These are phyloP conservation scores for Lentinula guzmanii DNA, from an alignment of 768 basidiomycete genomes.

Conservation along the genomic window DNA sequence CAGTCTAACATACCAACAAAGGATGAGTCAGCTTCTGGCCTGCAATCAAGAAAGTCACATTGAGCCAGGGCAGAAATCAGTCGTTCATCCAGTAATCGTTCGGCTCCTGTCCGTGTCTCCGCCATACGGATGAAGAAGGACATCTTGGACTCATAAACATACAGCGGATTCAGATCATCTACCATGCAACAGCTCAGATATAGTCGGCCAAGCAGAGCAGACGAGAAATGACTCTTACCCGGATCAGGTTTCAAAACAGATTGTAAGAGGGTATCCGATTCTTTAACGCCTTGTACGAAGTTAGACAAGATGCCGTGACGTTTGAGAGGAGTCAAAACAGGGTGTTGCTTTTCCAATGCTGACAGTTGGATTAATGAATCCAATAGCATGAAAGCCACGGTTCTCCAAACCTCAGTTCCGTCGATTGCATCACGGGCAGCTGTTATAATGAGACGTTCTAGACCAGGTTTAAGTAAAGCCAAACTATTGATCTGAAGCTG, in stretches of 20 bases:
- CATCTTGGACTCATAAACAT: conserved; percentile 95
- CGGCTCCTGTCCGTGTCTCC: conserved; percentile 78
- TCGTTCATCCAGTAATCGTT: conserved; percentile 75
- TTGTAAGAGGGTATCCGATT: conserved; percentile 69
- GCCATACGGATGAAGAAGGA: conserved; percentile 82
- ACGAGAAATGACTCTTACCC: conserved; percentile 41
- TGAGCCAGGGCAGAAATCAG: conserved; percentile 68
- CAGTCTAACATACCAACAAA: conserved; percentile 58
- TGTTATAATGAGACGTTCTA: conserved; percentile 68
- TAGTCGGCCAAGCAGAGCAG: conserved; percentile 7
- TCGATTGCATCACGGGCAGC: conserved; percentile 91
- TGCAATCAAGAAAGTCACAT: conserved; percentile 83
- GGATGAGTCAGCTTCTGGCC: conserved; percentile 77
- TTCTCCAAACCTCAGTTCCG: conserved; percentile 95
- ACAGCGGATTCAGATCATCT: conserved; percentile 85
- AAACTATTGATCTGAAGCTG: conserved; percentile 60
- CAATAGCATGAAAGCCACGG: conserved; percentile 86
- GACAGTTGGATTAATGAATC: conserved; percentile 76
- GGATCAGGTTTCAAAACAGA: conserved; percentile 85
- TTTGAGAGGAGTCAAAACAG: conserved; percentile 50
- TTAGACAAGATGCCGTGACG: conserved; percentile 75
- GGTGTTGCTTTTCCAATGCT: conserved; percentile 60
- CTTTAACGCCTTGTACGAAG: conserved; percentile 81
- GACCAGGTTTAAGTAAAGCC: conserved; percentile 54
- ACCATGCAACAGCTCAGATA: background rate